Evolutionary conservation across 2,329 filamentous ascomycete genomes (phyloP), one percentile per base, ranked within the genome.

Genomic region (Pseudogymnoascus sp.): DNA sequence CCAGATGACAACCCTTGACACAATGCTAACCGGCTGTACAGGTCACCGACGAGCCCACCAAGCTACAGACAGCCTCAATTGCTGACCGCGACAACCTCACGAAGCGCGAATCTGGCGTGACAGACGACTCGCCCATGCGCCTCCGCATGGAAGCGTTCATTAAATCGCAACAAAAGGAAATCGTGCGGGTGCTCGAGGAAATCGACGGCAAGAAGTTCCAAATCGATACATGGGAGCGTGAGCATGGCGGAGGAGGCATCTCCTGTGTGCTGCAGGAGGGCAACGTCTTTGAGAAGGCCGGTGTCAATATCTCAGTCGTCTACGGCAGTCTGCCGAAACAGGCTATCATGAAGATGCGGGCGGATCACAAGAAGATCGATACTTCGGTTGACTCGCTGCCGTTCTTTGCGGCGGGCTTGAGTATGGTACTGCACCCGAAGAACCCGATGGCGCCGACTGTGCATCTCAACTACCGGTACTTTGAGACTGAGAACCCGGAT

Each of bases 361-460:
- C 86, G 63, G 92, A 97, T 76, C 94, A 97, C 81, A 96, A 95
- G 79, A 93, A 89, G 53, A 84, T 99, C 62, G 89, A 86, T 63
- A 81, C 88, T 38, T 83, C 87, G 14, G 85, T 94, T 40, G 89
- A 96, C 60, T 90, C 87, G 47, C 80, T 99, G 65, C 90, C 92
- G 71, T 99, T 97, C 83, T 99, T 97, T 75, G 94, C 93, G 18
- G 90, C 93, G 1, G 94, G 94, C 4, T 80, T 99, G 62, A 96
- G 92, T 72, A 83, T 99, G 75, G 93, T 99, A 25, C 80, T 97
- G 61, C 94, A 99, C 75, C 94, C 94, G 1, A 83, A 85, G 70
- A 99, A 99, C 77, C 94, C 94, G 59, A 96, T 96, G 88, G 93
- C 93, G 6, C 94, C 94, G 0, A 99, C 94, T 0, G 94, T 99